Evolutionary conservation across 129 eudicot genomes (phyloP).

Genomic region (Mikania micrantha): DNA sequence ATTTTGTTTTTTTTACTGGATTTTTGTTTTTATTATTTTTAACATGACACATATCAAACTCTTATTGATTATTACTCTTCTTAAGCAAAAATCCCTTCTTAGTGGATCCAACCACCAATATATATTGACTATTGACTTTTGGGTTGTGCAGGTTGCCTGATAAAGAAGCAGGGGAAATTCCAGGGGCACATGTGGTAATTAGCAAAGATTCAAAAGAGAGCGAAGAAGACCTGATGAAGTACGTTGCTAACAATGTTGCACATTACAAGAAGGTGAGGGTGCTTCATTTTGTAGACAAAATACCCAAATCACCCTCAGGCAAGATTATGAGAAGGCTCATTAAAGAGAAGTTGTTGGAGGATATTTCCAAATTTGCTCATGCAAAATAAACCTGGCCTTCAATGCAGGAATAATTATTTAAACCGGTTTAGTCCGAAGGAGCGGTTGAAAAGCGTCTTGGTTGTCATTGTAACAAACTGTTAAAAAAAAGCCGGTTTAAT

Average conservation of each 20-base stretch:
- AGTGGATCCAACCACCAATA: too few species aligned
- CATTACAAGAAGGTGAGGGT: constrained; percentile 66
- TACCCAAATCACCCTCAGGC: constrained; percentile 89
- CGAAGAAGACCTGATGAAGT: constrained; percentile 73
- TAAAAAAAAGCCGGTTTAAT: too few species aligned
- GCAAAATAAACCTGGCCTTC: not conserved
- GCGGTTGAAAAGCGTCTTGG: too few species aligned
- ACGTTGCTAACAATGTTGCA: constrained; percentile 17
- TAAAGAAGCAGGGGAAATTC: constrained; percentile 92
- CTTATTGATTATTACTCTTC: too few species aligned
- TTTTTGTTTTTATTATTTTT: too few species aligned
- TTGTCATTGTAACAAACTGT: too few species aligned
- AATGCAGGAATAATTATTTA: constrained; percentile 2
- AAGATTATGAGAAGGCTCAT: constrained; percentile 87
- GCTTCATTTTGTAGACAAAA: constrained; percentile 67
- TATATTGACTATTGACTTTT: not conserved
- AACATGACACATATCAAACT: too few species aligned
- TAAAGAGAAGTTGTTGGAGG: constrained; percentile 54
- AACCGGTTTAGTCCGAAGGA: too few species aligned
- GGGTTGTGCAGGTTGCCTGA: constrained; percentile 72
- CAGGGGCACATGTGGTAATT: constrained; percentile 85
- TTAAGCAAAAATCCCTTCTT: too few species aligned
- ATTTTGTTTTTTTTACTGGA: too few species aligned
- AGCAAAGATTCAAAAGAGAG: constrained; percentile 56
- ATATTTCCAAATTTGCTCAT: constrained; percentile 18